Base-by-base conservation (phyloP, 2,329 filamentous ascomycete species). In the Biscogniauxia marginata region DNA sequence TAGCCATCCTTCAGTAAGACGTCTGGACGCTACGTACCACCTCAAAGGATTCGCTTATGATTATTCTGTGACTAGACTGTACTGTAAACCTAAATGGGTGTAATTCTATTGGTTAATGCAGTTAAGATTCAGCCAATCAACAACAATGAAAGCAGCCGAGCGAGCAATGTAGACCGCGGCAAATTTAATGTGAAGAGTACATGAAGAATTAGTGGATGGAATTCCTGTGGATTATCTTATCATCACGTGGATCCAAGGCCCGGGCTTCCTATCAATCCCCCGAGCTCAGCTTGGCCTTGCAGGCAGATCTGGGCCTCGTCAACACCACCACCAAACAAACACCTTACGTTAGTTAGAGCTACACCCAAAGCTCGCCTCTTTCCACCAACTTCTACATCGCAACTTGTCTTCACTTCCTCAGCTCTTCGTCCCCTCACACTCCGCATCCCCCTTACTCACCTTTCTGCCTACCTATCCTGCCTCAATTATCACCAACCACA, bases 281-380 rank as follows among this genome's bases (percentile, higher is more conserved):
- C 13, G 30, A 39, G 30, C 30, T 39, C 30, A 39, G 30, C 30
- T 51, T 46, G 20, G 23, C 30, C 45, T 48, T 50, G 57, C 60
- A 65, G 63, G 63, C 63, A 65, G 63, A 65, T 51, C 62, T 46
- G 46, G 56, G 63, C 63, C 39, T 63, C 63, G 63, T 65, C 63
- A 65, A 65, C 63, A 54, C 34, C 19, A 8, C 44, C 23, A 23
- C 18, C 22, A 50, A 30, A 7, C 47, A 49, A 54, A n/a, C 44
- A n/a, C 25, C 43, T 43, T 23, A 52, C 52, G 62, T 59, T 57
- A 50, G 34, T 49, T 51, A n/a, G 43, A 61, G 58, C 58, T 61
- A 55, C 52, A 55, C 43, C 19, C 44, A 13, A 49, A 59, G n/a
- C 46, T 64, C 49, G 23, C 49, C 49, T 60, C 45, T 57, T 50